A percentile compares a stretch with the other conserved stretches of the same genome.
These are phyloP conservation scores for Annulohypoxylon truncatum DNA, from an alignment of 2,329 filamentous ascomycete species.

Conservation along the genomic window DNA sequence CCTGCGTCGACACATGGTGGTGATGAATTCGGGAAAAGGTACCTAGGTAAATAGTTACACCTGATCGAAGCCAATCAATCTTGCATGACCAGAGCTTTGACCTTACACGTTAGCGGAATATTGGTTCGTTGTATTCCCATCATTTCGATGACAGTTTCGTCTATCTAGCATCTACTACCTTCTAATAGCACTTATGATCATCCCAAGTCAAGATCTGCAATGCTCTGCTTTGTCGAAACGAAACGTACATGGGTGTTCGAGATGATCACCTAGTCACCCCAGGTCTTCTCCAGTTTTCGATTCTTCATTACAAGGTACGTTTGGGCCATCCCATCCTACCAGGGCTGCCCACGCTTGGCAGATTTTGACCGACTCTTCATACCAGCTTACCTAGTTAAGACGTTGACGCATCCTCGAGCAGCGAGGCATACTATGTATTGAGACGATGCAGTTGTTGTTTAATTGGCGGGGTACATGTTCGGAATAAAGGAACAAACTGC, in stretches of 20 bases:
- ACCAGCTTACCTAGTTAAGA: constrained; percentile 32
- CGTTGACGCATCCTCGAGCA: constrained; percentile 36
- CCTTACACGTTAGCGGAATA: constrained; percentile 4
- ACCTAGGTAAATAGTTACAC: constrained; percentile 23
- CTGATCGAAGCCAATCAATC: constrained; percentile 39
- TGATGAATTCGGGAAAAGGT: constrained; percentile 22
- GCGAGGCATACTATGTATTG: constrained; percentile 23
- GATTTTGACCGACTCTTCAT: constrained; percentile 13
- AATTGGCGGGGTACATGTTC: constrained; percentile 20
- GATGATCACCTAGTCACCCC: constrained; percentile 19
- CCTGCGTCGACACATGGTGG: constrained; percentile 33
- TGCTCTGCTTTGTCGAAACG: constrained; percentile 29
- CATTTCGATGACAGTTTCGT: constrained; percentile 15
- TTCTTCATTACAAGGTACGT: constrained; percentile 24
- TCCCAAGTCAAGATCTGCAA: constrained; percentile 27
- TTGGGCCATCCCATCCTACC: constrained; percentile 2
- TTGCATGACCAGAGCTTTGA: constrained; percentile 26
- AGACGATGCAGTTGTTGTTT: constrained; percentile 10
- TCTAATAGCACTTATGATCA: constrained; percentile 22
- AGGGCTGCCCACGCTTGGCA: constrained; percentile 39
- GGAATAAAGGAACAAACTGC: constrained; percentile 10
- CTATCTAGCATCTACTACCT: constrained; percentile 11
- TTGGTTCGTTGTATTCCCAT: constrained; percentile 27
- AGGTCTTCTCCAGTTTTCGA: constrained; percentile 33
- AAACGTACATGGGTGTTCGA: constrained; percentile 28